Conservation (phyloP, 768 basidiomycete species). For the Tricholomella constricta region DNA sequence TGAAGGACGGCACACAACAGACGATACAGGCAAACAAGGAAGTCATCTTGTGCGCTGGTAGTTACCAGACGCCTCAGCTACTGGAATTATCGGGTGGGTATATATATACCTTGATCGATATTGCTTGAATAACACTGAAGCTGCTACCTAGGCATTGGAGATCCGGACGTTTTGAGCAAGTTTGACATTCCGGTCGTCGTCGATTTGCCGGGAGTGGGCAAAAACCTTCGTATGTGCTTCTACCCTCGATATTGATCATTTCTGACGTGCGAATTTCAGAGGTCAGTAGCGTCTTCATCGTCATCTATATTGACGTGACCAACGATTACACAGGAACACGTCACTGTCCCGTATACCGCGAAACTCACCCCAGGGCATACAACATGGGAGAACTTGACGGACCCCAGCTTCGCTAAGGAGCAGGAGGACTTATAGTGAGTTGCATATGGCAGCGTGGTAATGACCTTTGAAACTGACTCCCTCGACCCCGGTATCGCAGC, state of each 20-base stretch:
- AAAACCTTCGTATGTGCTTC: conserved; percentile 12
- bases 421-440: no score
- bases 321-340: no score
- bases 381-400: no score
- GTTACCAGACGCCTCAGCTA: conserved; percentile 12
- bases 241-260: not conserved
- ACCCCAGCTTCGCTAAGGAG: no score
- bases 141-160: conserved; percentile 9
- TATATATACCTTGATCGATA: no score
- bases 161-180: not conserved
- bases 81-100: conserved; percentile 17
- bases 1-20: conserved; percentile 1
- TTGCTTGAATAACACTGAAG: not conserved
- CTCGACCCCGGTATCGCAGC: no score
- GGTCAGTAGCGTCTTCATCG: not conserved
- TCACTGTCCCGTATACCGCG: no score
- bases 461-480: no score
- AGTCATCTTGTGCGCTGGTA: conserved; percentile 8
- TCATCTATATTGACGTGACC: no score
- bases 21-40: conserved; percentile 5
- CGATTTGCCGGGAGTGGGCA: conserved; percentile 13
- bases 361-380: no score
- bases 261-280: not conserved
- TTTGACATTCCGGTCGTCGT: conserved; percentile 5
- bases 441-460: no score